Evolutionary conservation across 306 rosid species (phyloP).

Genomic region (Crataegus laevigata): DNA sequence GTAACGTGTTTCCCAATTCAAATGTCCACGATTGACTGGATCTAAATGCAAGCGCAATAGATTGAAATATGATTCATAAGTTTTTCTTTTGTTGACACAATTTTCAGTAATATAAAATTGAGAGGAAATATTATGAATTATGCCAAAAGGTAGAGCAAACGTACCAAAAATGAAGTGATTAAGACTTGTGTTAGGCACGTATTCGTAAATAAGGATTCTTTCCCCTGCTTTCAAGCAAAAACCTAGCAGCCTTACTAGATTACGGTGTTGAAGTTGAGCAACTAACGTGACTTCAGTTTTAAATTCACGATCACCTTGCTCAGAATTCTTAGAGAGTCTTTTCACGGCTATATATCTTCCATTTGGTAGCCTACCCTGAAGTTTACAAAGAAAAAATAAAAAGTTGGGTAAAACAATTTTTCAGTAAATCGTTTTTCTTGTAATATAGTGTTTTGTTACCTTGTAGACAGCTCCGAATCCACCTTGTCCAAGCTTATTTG

Average conservation of each 20-base stretch:
- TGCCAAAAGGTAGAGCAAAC: background rate
- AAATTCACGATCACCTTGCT: slow-evolving; percentile 42
- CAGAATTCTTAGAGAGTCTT: slow-evolving; percentile 22
- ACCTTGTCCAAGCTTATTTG: slow-evolving; percentile 46
- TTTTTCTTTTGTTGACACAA: background rate
- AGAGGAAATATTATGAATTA: background rate
- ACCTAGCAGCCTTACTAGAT: slow-evolving; percentile 44
- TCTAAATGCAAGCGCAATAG: background rate
- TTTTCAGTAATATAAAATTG: no score
- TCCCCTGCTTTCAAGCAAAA: slow-evolving; percentile 23
- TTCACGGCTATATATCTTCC: slow-evolving; percentile 36
- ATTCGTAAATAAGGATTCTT: slow-evolving; percentile 4
- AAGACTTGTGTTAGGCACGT: background rate
- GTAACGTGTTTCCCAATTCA: slow-evolving; percentile 7
- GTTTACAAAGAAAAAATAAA: background rate
- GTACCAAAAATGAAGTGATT: slow-evolving; percentile 4
- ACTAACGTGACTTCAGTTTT: slow-evolving; percentile 37
- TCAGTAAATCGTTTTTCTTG: background rate
- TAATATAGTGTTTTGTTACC: slow-evolving; percentile 15
- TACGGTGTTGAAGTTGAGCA: slow-evolving; percentile 45
- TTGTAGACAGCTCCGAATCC: slow-evolving; percentile 51
- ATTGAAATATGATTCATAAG: background rate
- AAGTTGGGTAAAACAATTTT: background rate
- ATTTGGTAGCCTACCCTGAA: slow-evolving; percentile 26
- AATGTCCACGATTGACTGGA: background rate